Evolutionary conservation across 176 grass and related monocot genomes (phyloP).

Genomic region (Aegilops bicornis): DNA sequence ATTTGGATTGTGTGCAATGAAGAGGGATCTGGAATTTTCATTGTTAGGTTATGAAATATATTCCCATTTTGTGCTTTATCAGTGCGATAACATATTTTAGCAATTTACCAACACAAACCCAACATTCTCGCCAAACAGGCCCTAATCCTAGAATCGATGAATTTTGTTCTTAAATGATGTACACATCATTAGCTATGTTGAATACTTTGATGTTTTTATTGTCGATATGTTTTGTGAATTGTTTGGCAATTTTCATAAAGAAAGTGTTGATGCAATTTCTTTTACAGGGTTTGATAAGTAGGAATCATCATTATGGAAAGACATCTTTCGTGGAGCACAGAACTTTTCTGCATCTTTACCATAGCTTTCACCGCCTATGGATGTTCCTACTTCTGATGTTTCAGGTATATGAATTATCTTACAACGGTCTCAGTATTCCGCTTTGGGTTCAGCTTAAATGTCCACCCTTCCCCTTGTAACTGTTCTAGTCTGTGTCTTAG

Average conservation of each 20-base stretch:
- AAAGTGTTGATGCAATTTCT: background rate
- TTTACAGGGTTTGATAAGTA: conserved; percentile 50
- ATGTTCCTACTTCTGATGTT: conserved; percentile 98
- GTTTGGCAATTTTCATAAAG: background rate
- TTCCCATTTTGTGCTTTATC: background rate
- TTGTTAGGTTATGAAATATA: background rate
- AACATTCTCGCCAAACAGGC: background rate
- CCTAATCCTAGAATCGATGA: background rate
- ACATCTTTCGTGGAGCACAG: conserved; percentile 97
- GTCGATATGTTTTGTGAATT: background rate
- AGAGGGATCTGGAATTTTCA: background rate
- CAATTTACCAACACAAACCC: background rate
- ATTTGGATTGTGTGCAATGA: background rate
- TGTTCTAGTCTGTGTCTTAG: background rate
- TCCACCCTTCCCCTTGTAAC: background rate
- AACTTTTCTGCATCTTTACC: conserved; percentile 96
- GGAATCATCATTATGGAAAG: conserved; percentile 87
- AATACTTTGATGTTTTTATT: background rate
- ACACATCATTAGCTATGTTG: background rate
- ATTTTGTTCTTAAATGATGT: background rate
- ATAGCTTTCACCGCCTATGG: conserved; percentile 98
- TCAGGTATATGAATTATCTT: conserved; percentile 46
- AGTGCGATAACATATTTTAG: background rate
- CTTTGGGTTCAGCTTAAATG: background rate
- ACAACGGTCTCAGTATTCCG: background rate